Evolutionary conservation across 176 grass and related monocot genomes (phyloP).

Genomic region (Guadua angustifolia): DNA sequence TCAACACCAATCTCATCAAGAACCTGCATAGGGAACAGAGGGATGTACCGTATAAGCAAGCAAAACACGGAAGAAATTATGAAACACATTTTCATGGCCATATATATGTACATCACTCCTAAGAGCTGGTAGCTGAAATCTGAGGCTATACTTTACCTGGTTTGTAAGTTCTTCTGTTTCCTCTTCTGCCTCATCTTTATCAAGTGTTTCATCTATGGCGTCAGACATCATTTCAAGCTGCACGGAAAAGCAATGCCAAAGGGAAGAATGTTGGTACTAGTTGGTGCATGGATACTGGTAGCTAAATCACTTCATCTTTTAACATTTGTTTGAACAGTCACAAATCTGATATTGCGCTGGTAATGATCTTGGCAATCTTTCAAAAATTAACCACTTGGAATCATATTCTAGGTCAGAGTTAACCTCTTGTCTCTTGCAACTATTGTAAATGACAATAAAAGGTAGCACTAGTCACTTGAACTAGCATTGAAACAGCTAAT

Average conservation of each 20-base stretch:
- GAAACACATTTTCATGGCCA: not conserved
- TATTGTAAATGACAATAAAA: slow-evolving; percentile 14
- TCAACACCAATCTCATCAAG: slow-evolving; percentile 97
- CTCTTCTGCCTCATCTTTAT: slow-evolving; percentile 98
- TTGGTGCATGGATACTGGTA: not conserved
- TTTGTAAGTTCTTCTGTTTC: slow-evolving; percentile 99
- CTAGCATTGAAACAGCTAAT: not conserved
- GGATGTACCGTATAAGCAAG: not conserved
- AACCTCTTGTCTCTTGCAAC: not conserved
- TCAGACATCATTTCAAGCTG: slow-evolving; percentile 99
- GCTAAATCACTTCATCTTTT: not conserved
- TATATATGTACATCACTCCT: not conserved
- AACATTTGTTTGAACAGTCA: not conserved
- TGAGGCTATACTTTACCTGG: slow-evolving; percentile 62
- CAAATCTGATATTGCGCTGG: not conserved
- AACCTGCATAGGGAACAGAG: slow-evolving; percentile 53
- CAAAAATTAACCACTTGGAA: not conserved
- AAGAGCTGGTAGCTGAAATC: not conserved
- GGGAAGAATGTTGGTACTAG: not conserved
- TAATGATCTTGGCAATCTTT: not conserved
- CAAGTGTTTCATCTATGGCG: slow-evolving; percentile 89
- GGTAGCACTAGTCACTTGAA: not conserved
- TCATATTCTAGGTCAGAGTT: not conserved
- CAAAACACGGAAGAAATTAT: slow-evolving; percentile 8
- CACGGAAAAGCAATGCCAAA: slow-evolving; percentile 5